These are phyloP conservation scores for Xylaria sp. DNA, from an alignment of 2,329 filamentous ascomycete species.

Conservation along the genomic window DNA sequence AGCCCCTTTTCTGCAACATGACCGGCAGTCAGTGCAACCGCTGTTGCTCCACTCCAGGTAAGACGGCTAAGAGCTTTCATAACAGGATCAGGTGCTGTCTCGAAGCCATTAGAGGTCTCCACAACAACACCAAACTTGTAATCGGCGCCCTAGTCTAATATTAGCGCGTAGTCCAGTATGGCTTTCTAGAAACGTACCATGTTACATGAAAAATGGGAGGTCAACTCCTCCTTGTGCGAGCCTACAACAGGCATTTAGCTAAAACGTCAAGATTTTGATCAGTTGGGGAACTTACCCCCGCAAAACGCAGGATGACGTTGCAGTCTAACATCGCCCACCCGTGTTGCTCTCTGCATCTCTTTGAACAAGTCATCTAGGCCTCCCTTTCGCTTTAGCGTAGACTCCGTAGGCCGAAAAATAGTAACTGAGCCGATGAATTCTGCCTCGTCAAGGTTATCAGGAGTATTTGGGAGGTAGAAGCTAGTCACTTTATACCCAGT, in stretches of 20 bases:
- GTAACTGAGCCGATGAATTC: slow-evolving; percentile 61
- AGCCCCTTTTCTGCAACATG: slow-evolving; percentile 28
- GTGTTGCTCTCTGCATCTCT: slow-evolving; percentile 53
- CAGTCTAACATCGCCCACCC: slow-evolving; percentile 57
- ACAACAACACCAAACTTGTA: slow-evolving; percentile 74
- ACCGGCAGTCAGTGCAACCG: slow-evolving; percentile 50
- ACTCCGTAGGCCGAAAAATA: slow-evolving; percentile 67
- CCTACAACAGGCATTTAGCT: slow-evolving; percentile 45
- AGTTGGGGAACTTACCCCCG: slow-evolving; percentile 47
- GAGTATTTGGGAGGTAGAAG: slow-evolving; percentile 56
- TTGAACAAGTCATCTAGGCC: slow-evolving; percentile 73
- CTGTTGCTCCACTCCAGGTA: slow-evolving; percentile 63
- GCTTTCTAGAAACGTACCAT: slow-evolving; percentile 53
- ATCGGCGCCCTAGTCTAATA: slow-evolving; percentile 62
- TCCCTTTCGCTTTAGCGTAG: slow-evolving; percentile 60
- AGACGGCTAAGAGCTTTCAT: slow-evolving; percentile 63
- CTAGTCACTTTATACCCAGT: slow-evolving; percentile 51
- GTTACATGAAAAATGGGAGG: slow-evolving; percentile 65
- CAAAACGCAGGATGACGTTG: slow-evolving; percentile 55
- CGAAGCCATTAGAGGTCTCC: slow-evolving; percentile 59
- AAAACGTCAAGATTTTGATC: slow-evolving; percentile 35
- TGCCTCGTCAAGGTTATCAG: slow-evolving; percentile 1
- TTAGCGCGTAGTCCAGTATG: slow-evolving; percentile 36
- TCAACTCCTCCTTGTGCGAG: slow-evolving; percentile 56
- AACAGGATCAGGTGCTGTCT: slow-evolving; percentile 60